A percentile compares a stretch with the other conserved stretches of the same genome.
Evolutionary conservation across 169 alveolate species (phyloP).

Genomic region (Amoebophrya sp.): DNA sequence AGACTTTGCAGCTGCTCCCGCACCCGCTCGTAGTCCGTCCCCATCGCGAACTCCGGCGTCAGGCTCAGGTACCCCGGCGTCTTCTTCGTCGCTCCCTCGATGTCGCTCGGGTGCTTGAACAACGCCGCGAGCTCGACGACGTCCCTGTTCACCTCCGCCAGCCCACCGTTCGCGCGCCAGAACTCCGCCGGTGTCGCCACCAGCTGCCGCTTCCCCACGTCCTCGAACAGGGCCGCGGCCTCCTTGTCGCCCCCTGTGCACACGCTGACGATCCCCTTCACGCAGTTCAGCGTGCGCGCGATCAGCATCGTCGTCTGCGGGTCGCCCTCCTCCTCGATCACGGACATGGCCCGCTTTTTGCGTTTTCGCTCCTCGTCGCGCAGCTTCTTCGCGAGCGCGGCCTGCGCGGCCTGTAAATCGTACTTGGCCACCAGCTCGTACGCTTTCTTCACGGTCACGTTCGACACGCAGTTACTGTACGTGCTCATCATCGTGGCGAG

Average conservation of each 20-base stretch:
- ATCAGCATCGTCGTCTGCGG: not conserved
- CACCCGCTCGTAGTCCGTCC: no score
- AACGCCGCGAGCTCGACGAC: not conserved
- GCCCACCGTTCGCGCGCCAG: not conserved
- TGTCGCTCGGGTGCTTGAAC: not conserved
- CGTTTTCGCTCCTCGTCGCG: not conserved
- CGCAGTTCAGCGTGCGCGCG: not conserved
- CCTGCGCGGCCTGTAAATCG: no score
- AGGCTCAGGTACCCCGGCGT: no score
- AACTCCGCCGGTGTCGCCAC: not conserved
- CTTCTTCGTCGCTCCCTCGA: not conserved
- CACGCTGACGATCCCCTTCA: not conserved
- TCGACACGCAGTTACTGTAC: not conserved
- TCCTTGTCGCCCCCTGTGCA: not conserved
- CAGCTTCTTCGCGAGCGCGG: not conserved
- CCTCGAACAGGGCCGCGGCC: not conserved
- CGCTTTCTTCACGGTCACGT: not conserved
- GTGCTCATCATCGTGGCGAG: not conserved
- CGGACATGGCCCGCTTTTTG: not conserved
- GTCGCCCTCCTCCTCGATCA: not conserved
- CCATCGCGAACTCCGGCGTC: no score
- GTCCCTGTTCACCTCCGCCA: not conserved
- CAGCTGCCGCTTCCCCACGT: not conserved
- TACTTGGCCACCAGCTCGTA: not conserved
- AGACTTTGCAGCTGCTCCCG: no score